Evolutionary conservation across 352 stramenopile genomes (phyloP).

Genomic region (Elongisporangium prolatum): DNA sequence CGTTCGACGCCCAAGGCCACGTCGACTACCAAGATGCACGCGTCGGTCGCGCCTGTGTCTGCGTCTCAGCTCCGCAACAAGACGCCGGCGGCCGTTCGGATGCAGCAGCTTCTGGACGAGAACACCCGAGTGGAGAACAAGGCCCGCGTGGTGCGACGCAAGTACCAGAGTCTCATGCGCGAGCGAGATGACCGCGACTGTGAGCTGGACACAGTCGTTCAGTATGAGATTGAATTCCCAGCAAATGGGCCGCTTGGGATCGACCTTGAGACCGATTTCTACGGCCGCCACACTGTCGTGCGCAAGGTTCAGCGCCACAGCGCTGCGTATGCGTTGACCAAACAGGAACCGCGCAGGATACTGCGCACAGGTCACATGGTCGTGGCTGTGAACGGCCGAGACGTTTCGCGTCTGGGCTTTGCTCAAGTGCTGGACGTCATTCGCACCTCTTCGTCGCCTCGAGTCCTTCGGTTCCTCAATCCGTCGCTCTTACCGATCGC

Average conservation of each 20-base stretch:
- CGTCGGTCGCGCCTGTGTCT: no score
- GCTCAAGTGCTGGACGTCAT: conserved; percentile 25
- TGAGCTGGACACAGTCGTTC: conserved; percentile 28
- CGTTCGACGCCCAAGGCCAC: no score
- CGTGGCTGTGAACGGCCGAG: conserved; percentile 39
- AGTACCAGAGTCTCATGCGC: conserved; percentile 37
- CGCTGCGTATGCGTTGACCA: conserved; percentile 22
- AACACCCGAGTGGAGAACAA: conserved; percentile 26
- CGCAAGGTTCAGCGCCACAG: conserved; percentile 30
- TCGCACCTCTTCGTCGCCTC: conserved; percentile 13
- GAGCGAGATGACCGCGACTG: conserved; percentile 22
- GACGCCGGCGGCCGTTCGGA: not conserved
- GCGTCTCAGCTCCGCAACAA: not conserved
- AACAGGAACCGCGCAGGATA: conserved; percentile 11
- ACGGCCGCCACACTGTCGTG: conserved; percentile 39
- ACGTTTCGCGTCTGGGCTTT: conserved; percentile 32
- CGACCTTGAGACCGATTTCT: conserved; percentile 57
- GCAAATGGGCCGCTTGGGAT: conserved; percentile 27
- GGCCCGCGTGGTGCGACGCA: conserved; percentile 28
- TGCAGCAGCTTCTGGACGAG: conserved; percentile 28
- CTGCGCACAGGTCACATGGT: conserved; percentile 27
- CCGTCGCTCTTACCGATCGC: conserved; percentile 29
- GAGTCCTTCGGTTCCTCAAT: conserved; percentile 45
- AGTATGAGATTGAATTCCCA: conserved; percentile 59
- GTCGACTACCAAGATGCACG: no score